Evolutionary conservation across 2,329 filamentous ascomycete genomes (phyloP).

Genomic region (Alternaria brassicae): DNA sequence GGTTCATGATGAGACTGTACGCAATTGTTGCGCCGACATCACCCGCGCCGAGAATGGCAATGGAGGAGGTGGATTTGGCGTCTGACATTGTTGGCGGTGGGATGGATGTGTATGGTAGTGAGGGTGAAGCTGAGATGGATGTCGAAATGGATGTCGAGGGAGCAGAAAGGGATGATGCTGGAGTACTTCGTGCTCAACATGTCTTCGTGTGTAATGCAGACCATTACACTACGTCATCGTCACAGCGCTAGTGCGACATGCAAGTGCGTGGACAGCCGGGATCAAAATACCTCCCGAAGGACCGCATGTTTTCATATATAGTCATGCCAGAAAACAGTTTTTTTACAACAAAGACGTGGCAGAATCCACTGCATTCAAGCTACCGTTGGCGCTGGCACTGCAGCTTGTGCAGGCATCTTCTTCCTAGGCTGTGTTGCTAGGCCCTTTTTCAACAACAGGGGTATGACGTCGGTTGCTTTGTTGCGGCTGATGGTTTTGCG

Average conservation of each 20-base stretch:
- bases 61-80: constrained; percentile 27
- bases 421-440: constrained; percentile 45
- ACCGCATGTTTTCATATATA: constrained; percentile 2
- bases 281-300: too few species aligned
- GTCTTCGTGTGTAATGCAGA: constrained; percentile 2
- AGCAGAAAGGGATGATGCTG: not conserved
- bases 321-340: not conserved
- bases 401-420: constrained; percentile 19
- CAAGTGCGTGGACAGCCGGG: constrained; percentile 4
- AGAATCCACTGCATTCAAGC: constrained; percentile 26
- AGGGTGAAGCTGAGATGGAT: too few species aligned
- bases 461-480: constrained; percentile 53
- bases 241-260: constrained; percentile 18
- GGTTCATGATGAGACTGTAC: constrained; percentile 34
- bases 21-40: constrained; percentile 34
- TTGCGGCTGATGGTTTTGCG: constrained; percentile 53
- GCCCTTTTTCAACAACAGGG: constrained; percentile 51
- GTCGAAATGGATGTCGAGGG: too few species aligned
- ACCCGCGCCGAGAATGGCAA: constrained; percentile 33
- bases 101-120: too few species aligned
- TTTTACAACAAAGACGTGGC: not conserved
- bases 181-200: not conserved
- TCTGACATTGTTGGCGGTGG: constrained; percentile 12
- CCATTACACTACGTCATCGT: constrained; percentile 21
- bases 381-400: constrained; percentile 25